Conservation (phyloP, 352 stramenopile species). For the Vaucheria bursata region DNA sequence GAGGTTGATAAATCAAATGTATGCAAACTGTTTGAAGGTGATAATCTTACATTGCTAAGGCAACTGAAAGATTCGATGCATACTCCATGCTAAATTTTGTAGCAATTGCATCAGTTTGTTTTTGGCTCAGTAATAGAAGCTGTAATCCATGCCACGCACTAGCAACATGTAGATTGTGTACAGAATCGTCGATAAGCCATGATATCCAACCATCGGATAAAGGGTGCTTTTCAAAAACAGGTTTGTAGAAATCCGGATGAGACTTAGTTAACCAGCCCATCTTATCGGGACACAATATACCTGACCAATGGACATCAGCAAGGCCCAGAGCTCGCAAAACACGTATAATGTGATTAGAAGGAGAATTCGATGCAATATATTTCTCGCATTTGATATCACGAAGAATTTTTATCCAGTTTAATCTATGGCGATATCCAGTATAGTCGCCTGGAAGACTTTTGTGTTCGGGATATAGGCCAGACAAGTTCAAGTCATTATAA, state of each 20-base stretch:
- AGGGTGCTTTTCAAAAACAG: constrained; percentile 49
- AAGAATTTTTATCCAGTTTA: constrained; percentile 46
- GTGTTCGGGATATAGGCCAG: not conserved
- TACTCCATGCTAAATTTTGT: too few species aligned
- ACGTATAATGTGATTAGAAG: constrained; percentile 53
- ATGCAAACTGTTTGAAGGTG: too few species aligned
- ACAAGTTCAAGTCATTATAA: constrained; percentile 5
- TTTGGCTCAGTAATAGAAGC: not conserved
- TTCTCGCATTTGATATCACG: constrained; percentile 46
- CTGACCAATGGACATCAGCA: constrained; percentile 45
- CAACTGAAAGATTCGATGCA: too few species aligned
- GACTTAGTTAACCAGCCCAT: constrained; percentile 52
- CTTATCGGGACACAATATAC: constrained; percentile 56
- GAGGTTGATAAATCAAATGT: too few species aligned
- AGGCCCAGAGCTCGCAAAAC: constrained; percentile 58
- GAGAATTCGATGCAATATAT: constrained; percentile 64
- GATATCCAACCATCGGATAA: constrained; percentile 13
- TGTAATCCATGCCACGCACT: not conserved
- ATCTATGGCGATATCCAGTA: constrained; percentile 47
- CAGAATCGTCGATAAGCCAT: constrained; percentile 59
- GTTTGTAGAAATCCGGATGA: constrained; percentile 54
- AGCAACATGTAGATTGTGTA: constrained; percentile 51
- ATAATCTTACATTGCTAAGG: too few species aligned
- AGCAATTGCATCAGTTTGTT: not conserved
- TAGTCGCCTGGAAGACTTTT: constrained; percentile 35